Conservation (phyloP, 352 stramenopile genomes). For the Pythium plurisporium region DNA sequence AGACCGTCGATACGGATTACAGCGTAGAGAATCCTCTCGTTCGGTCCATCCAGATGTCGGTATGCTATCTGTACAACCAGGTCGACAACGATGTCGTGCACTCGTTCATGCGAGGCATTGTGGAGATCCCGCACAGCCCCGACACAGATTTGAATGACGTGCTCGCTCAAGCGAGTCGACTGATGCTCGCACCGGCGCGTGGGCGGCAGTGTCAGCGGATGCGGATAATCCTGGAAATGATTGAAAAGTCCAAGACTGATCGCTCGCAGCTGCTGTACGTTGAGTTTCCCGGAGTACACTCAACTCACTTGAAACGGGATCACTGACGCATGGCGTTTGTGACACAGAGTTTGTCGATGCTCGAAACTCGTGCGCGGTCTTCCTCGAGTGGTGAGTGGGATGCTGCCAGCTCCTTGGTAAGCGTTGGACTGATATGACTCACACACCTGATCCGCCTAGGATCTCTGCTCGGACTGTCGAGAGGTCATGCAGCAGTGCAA, state of each 20-base stretch:
- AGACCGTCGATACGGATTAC: slow-evolving; percentile 41
- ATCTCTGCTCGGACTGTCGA: slow-evolving; percentile 52
- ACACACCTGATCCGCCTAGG: too few species aligned
- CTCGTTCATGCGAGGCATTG: slow-evolving; percentile 54
- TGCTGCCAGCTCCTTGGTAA: not conserved
- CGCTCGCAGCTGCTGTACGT: slow-evolving; percentile 46
- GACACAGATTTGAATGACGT: slow-evolving; percentile 9
- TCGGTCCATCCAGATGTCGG: slow-evolving; percentile 41
- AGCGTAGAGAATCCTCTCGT: slow-evolving; percentile 10
- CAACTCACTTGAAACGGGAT: not conserved
- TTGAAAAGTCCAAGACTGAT: slow-evolving; percentile 52
- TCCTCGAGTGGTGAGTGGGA: slow-evolving; percentile 34
- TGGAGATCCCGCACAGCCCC: slow-evolving; percentile 34
- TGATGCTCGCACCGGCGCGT: slow-evolving; percentile 36
- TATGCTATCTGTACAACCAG: slow-evolving; percentile 65
- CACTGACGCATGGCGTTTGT: not conserved
- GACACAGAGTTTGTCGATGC: slow-evolving; percentile 46
- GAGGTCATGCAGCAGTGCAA: slow-evolving; percentile 51
- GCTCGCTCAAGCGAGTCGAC: slow-evolving; percentile 14
- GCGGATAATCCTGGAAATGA: slow-evolving; percentile 46
- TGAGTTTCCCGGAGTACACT: not conserved
- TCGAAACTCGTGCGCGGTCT: slow-evolving; percentile 43
- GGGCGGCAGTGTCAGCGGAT: slow-evolving; percentile 46
- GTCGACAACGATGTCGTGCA: slow-evolving; percentile 34
- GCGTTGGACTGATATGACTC: not conserved